These are phyloP conservation scores for Penicillium coprophilum DNA, from an alignment of 495 filamentous ascomycete genomes.

Conservation along the genomic window DNA sequence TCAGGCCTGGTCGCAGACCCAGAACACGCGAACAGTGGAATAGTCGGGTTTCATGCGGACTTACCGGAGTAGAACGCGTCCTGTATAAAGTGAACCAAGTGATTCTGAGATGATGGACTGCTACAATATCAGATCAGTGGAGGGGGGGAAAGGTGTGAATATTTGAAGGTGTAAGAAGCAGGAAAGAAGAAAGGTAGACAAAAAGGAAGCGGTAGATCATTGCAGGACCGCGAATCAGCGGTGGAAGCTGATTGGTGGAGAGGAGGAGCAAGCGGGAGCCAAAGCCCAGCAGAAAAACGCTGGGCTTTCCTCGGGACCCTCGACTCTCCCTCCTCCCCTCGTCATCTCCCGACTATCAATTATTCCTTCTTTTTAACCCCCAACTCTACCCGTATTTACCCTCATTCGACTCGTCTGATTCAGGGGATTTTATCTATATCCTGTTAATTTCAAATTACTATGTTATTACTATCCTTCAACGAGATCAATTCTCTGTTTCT, in stretches of 20 bases:
- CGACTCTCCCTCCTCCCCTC: conserved; percentile 18
- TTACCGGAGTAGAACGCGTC: conserved; percentile 28
- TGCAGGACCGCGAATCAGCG: conserved; percentile 29
- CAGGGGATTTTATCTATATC: conserved; percentile 14
- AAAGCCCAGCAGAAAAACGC: conserved; percentile 32
- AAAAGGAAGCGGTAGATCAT: conserved; percentile 42
- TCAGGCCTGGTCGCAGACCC: conserved; percentile 11
- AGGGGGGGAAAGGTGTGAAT: conserved; percentile 24
- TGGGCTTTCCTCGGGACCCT: conserved; percentile 11
- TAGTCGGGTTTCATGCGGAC: conserved; percentile 4
- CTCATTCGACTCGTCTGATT: conserved; percentile 44
- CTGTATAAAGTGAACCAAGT: not conserved
- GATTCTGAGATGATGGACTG: conserved; percentile 18
- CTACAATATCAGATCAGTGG: not conserved
- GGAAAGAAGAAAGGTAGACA: conserved; percentile 40
- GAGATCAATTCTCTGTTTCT: conserved; percentile 25
- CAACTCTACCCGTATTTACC: conserved; percentile 35
- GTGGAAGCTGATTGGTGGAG: conserved; percentile 43
- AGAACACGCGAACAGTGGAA: conserved; percentile 6
- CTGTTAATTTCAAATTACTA: not conserved
- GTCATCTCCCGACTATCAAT: conserved; percentile 14
- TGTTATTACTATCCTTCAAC: not conserved
- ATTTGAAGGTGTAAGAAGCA: conserved; percentile 28
- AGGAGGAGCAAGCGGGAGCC: conserved; percentile 44
- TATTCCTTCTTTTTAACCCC: conserved; percentile 17